Base-by-base conservation (phyloP, 2,329 filamentous ascomycete species). In the Annulohypoxylon truncatum region DNA sequence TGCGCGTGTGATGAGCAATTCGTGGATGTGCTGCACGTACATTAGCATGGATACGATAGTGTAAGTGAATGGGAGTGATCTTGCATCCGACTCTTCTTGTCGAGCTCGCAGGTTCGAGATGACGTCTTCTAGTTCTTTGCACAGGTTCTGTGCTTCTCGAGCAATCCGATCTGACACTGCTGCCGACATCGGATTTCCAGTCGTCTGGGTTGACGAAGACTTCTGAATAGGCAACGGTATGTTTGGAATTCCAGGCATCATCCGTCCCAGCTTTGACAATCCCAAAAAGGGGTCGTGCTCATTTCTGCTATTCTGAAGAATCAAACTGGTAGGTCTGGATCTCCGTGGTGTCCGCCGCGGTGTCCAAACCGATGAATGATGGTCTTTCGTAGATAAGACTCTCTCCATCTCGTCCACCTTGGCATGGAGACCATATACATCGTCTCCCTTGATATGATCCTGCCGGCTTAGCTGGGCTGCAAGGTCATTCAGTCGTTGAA, bases 81-180 rank as follows among this genome's bases (percentile, higher is more conserved):
- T 78, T 77, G 84, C 87, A 75, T 88, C 84, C 44, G 85, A 84
- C 76, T 90, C 88, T 74, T 89, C 85, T 67, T 85, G 85, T 38
- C 88, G 82, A 38, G 81, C 82, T 58, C 82, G 80, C 18, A 90
- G 79, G 60, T 83, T 85, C 26, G 77, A 76, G 31, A 87, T 79
- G 9, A 87, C 80, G 4, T 77, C 77, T 4, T 82, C 80, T 33
- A 90, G 76, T 64, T 86, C 83, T 15, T 79, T 77, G 38, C 84
- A 84, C 2, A 90, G 76, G 66, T 80, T 81, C 46, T 84, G 77
- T 15, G 80, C 80, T 61, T 79, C 79, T 35, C 71, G 73, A 9
- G 77, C 75, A 18, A 83, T 67, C 63, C 76, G 72, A 57, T 71
- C 68, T 22, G 81, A 79, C 68, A 72, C 61, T 15, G 61, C 66